phyloP scores from a whole-genome alignment of 345 rosid genomes.

The Pelargonium nanum region DNA sequence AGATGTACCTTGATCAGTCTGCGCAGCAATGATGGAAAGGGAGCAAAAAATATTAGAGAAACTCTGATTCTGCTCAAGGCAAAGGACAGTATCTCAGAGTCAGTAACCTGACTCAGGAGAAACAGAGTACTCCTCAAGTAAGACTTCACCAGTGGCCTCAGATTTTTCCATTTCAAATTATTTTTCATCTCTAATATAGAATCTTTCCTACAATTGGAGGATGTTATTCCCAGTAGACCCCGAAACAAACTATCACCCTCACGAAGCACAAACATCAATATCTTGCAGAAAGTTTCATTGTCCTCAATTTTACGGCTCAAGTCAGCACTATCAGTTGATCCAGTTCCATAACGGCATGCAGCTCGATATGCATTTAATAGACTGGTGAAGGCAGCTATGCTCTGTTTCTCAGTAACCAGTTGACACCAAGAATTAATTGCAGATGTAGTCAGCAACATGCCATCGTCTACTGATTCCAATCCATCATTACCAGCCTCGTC shows the following conservation, averaged over 20 bases:
- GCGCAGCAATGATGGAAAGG: constrained; percentile 51
- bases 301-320: constrained; percentile 22
- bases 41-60: constrained; percentile 44
- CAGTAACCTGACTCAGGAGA: constrained; percentile 56
- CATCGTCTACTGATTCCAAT: constrained; percentile 18
- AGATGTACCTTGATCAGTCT: constrained; percentile 62
- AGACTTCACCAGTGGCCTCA: constrained; percentile 63
- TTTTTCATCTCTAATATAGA: constrained; percentile 54
- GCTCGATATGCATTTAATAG: constrained; percentile 69
- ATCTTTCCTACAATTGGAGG: constrained; percentile 42
- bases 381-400: constrained; percentile 44
- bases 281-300: constrained; percentile 37
- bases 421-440: constrained; percentile 37
- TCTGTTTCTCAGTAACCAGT: constrained; percentile 43
- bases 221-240: constrained; percentile 49
- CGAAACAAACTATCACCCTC: constrained; percentile 59
- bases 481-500: constrained; percentile 29
- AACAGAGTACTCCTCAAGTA: constrained; percentile 62
- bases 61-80: constrained; percentile 45
- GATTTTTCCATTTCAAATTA: constrained; percentile 53
- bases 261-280: constrained; percentile 47
- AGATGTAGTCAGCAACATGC: constrained; percentile 35
- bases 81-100: constrained; percentile 50
- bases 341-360: constrained; percentile 62
- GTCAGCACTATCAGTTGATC: constrained; percentile 26